phyloP scores from a whole-genome alignment of 768 basidiomycete species.

The Tricholoma terreum region DNA sequence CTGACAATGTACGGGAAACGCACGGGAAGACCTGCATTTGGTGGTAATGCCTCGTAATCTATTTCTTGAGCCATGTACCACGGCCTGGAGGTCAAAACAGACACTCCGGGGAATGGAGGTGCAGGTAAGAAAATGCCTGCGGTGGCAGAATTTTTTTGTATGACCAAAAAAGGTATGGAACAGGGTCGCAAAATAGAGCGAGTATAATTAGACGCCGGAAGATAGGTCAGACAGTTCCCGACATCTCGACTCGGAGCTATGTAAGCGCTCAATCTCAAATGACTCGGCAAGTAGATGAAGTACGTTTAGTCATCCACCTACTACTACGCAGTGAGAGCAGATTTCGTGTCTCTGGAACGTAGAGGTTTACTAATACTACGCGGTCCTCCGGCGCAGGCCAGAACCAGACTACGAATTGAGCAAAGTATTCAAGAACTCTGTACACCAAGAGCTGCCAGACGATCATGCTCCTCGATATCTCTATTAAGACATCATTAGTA shows the following conservation, averaged over 20 bases:
- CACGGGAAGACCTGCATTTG: constrained; percentile 77
- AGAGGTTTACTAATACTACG: too few relatives aligned
- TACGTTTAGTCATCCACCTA: constrained; percentile 3
- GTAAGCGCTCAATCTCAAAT: too few relatives aligned
- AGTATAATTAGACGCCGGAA: not conserved
- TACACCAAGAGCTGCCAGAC: constrained; percentile 48
- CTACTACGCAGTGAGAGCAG: too few relatives aligned
- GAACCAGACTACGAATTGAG: constrained; percentile 28
- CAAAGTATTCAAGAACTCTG: not conserved
- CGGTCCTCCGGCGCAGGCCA: too few relatives aligned
- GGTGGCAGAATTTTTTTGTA: not conserved
- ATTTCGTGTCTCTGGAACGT: too few relatives aligned
- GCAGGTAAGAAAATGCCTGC: not conserved
- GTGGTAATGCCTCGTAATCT: constrained; percentile 53
- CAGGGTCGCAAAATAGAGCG: not conserved
- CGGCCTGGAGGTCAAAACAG: constrained; percentile 8
- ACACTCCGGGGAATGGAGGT: constrained; percentile 5
- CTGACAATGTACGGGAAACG: constrained; percentile 21
- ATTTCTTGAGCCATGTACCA: constrained; percentile 39
- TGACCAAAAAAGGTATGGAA: not conserved
- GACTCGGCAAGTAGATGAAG: not conserved
- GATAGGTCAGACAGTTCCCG: too few relatives aligned
- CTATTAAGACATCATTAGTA: constrained; percentile 33
- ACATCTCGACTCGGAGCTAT: constrained; percentile 51
- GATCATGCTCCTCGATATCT: constrained; percentile 76